Evolutionary conservation across 2,329 filamentous ascomycete genomes (phyloP).

Genomic region (Aureobasidium lini): DNA sequence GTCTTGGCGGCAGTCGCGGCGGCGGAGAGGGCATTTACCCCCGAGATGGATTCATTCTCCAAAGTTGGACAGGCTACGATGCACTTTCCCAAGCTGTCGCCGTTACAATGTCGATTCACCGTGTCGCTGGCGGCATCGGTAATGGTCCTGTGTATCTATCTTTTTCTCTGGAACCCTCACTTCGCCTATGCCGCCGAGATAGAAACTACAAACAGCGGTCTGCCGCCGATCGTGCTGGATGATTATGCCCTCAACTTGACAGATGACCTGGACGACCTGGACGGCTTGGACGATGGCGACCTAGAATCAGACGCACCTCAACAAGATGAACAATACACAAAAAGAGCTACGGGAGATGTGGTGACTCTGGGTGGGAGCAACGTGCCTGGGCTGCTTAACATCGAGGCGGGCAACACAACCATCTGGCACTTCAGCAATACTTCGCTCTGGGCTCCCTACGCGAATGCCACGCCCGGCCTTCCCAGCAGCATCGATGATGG

Average conservation of each 20-base stretch:
- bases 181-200: constrained; percentile 58
- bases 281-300: constrained; percentile 24
- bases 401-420: constrained; percentile 55
- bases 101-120: constrained; percentile 64
- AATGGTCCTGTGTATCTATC: constrained; percentile 53
- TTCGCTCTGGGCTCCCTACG: constrained; percentile 42
- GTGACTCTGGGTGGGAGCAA: constrained; percentile 49
- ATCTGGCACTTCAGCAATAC: constrained; percentile 57
- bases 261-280: constrained; percentile 19
- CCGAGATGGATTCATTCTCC: background rate
- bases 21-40: background rate
- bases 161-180: constrained; percentile 51
- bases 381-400: constrained; percentile 49
- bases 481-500: constrained; percentile 20
- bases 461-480: constrained; percentile 22
- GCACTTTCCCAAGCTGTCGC: constrained; percentile 50
- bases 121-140: constrained; percentile 57
- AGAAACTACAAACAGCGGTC: constrained; percentile 23
- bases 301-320: constrained; percentile 36
- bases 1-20: background rate
- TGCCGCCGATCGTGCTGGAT: background rate
- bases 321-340: background rate
- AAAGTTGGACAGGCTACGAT: constrained; percentile 18
- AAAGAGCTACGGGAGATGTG: constrained; percentile 12
- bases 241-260: background rate